Evolutionary conservation across 192 early-diverging fungal species (phyloP).

Genomic region (Coemansia sp.): DNA sequence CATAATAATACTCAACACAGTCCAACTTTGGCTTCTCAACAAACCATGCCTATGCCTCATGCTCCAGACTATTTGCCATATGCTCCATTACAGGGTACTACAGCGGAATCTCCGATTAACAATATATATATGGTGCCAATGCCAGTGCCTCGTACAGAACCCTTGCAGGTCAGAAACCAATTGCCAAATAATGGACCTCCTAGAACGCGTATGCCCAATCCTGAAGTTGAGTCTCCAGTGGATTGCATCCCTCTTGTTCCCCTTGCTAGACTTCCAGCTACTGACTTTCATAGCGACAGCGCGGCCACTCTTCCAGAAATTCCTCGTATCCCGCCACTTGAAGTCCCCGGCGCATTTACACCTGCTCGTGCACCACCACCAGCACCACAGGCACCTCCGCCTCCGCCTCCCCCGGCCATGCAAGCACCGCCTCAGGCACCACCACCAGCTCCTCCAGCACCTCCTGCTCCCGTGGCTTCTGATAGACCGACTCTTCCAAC

Average conservation of each 20-base stretch:
- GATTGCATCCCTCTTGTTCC: not conserved
- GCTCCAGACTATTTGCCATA: not conserved
- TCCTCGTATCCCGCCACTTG: not conserved
- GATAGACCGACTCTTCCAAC: too few species aligned
- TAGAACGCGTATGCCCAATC: not conserved
- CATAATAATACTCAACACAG: not conserved
- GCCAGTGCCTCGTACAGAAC: not conserved
- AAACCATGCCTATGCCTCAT: not conserved
- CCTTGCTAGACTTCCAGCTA: not conserved
- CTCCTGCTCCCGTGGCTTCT: too few species aligned
- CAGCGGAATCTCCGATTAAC: not conserved
- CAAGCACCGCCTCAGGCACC: too few species aligned
- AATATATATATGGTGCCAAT: slow-evolving; percentile 2
- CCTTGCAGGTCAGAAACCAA: not conserved
- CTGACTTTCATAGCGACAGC: not conserved
- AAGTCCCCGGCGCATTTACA: too few species aligned
- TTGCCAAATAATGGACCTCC: not conserved
- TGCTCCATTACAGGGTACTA: not conserved
- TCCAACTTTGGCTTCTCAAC: not conserved
- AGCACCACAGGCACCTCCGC: too few species aligned
- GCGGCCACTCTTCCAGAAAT: not conserved
- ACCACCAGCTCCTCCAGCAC: too few species aligned
- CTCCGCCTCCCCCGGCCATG: too few species aligned
- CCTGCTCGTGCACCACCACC: too few species aligned
- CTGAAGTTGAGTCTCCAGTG: not conserved